Evolutionary conservation across 225 moss, liverwort and hornwort species (phyloP), one percentile per base, ranked within the genome.

Genomic region (Sphagnum tenellum): DNA sequence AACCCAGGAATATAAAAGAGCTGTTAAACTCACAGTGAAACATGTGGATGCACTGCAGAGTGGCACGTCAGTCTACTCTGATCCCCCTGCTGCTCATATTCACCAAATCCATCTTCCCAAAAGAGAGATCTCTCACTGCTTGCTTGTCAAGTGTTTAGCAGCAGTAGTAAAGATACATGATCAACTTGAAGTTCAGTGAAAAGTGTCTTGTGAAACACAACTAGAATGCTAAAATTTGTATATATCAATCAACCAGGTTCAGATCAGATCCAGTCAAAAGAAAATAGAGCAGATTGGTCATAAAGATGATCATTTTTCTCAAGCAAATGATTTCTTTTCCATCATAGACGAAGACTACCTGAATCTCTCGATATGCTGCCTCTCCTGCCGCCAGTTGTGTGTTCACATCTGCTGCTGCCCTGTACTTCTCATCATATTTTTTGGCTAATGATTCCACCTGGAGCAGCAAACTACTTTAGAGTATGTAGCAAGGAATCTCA

Each of bases 361-460:
- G 89, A 72, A 89, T 89, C 49, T 89, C 86, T 49, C 79, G 77
- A 68, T 86, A 89, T 57, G 86, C 83, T 64, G 86, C 83, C 68
- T 89, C 89, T 65, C 86, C 86, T 5, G 86, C 89, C 59, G 78
- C 77, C 79, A 89, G 60, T 54, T 86, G 75, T 8, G 89, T 86
- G 65, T 86, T 86, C 14, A 89, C 78, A 75, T 89, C 89, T 51
- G 83, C 89, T 67, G 83, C 75, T 60, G 86, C 81, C 75, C 86
- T 89, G 74, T 86, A 89, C 65, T 80, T 75, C 72, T 86, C 86
- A 71, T 89, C 89, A 61, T 86, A 89, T 79, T 85, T 85, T 83
- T 81, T 89, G 57, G 86, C 77, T 54, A 89, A 63, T 3, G 81
- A 56, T 44, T 89, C 86, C 73, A 79, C 79, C 89, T 89, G 73